Evolutionary conservation across 805 yeast species (phyloP).

Genomic region (Ogataea zsoltii): DNA sequence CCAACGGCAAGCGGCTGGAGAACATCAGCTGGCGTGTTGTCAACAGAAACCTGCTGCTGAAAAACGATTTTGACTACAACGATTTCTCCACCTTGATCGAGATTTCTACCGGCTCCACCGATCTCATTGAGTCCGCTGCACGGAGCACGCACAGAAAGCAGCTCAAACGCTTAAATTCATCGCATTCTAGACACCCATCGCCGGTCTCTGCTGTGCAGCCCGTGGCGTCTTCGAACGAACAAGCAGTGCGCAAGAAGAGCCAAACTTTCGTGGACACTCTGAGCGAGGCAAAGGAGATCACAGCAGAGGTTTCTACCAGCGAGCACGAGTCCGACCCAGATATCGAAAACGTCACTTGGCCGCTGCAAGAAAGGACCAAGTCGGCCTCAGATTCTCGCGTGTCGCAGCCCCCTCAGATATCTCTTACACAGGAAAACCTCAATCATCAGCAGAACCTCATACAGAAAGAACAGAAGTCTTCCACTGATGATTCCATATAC

Average conservation of each 20-base stretch:
- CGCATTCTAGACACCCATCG: constrained; percentile 1
- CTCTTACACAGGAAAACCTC: constrained; percentile 19
- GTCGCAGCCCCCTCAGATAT: constrained; percentile 12
- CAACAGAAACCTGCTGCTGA: constrained; percentile 31
- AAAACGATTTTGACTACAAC: constrained; percentile 23
- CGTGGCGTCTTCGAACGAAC: too few species aligned
- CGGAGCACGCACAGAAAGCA: neutral
- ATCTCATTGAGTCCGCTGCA: neutral
- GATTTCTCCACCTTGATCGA: constrained; percentile 32
- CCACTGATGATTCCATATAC: neutral
- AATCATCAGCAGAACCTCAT: constrained; percentile 18
- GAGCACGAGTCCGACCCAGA: constrained; percentile 23
- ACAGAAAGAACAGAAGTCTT: constrained; percentile 5
- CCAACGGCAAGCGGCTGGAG: constrained; percentile 37
- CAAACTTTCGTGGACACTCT: constrained; percentile 20
- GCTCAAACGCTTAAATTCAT: neutral
- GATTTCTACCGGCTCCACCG: constrained; percentile 26
- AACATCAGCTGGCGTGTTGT: constrained; percentile 39
- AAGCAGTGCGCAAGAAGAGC: constrained; percentile 10
- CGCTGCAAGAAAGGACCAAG: neutral
- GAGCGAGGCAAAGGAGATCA: constrained; percentile 27
- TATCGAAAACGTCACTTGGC: neutral
- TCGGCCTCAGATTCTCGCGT: too few species aligned
- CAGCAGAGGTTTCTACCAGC: constrained; percentile 30
- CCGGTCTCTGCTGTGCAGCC: neutral